A percentile compares a stretch with the other conserved stretches of the same genome.
phyloP scores from a whole-genome alignment of 2,329 filamentous ascomycete genomes.

The Cercospora nicotianae region DNA sequence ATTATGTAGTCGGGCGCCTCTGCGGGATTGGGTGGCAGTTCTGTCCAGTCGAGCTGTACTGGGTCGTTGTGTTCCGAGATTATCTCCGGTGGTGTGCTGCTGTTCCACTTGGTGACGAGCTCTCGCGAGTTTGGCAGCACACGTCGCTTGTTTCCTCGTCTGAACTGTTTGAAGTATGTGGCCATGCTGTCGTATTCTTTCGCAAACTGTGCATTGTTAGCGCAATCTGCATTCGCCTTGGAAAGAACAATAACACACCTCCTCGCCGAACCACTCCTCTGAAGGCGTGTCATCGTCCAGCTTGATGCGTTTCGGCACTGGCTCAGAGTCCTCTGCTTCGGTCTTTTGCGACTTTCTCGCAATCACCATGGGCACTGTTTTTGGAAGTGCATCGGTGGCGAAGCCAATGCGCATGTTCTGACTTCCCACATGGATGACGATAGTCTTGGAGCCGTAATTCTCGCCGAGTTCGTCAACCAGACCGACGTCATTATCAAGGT shows the following conservation, averaged over 20 bases:
- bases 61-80: slow-evolving; percentile 96
- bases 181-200: slow-evolving; percentile 76
- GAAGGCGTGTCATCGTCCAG: slow-evolving; percentile 61
- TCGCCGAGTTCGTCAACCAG: slow-evolving; percentile 59
- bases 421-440: slow-evolving; percentile 92
- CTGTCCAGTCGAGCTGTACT: slow-evolving; percentile 92
- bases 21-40: slow-evolving; percentile 60
- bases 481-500: slow-evolving; percentile 52
- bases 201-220: slow-evolving; percentile 51
- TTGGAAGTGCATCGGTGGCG: slow-evolving; percentile 92
- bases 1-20: slow-evolving; percentile 76
- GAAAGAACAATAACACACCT: slow-evolving; percentile 52
- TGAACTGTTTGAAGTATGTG: slow-evolving; percentile 81
- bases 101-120: slow-evolving; percentile 90
- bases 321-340: slow-evolving; percentile 82
- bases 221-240: not conserved
- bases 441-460: slow-evolving; percentile 79
- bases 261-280: slow-evolving; percentile 85
- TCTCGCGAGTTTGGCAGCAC: slow-evolving; percentile 98
- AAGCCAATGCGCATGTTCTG: slow-evolving; percentile 93
- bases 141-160: slow-evolving; percentile 91
- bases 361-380: slow-evolving; percentile 90
- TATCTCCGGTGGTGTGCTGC: slow-evolving; percentile 75
- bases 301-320: slow-evolving; percentile 67
- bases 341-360: slow-evolving; percentile 74